A percentile compares a stretch with the other conserved stretches of the same genome.
These are phyloP conservation scores for Talaromyces sp. DNA, from an alignment of 2,329 filamentous ascomycete genomes.

Conservation along the genomic window DNA sequence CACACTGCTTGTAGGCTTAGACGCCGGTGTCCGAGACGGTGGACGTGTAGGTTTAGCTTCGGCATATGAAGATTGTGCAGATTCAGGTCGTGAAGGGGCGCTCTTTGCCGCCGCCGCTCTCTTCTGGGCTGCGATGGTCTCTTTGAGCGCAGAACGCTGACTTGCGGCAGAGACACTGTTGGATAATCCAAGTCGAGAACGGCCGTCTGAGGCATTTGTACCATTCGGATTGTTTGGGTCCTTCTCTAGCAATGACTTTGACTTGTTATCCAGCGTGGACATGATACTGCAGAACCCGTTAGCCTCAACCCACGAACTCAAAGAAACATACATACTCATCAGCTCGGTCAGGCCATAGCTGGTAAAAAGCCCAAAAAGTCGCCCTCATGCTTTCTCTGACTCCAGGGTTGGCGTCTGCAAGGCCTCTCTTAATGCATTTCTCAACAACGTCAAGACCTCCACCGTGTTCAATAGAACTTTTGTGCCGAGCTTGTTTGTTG, in stretches of 20 bases:
- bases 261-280: constrained; percentile 68
- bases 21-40: constrained; percentile 23
- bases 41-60: constrained; percentile 36
- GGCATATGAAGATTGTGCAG: constrained; percentile 51
- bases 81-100: constrained; percentile 51
- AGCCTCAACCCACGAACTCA: constrained; percentile 13
- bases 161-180: constrained; percentile 16
- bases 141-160: constrained; percentile 59
- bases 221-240: constrained; percentile 63
- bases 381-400: constrained; percentile 81
- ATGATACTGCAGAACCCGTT: constrained; percentile 57
- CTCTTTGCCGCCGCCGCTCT: constrained; percentile 42
- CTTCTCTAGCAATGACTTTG: constrained; percentile 74
- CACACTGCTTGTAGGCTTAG: constrained; percentile 19
- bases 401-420: constrained; percentile 83
- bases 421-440: constrained; percentile 81
- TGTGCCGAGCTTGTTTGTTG: constrained; percentile 69
- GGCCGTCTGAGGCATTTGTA: constrained; percentile 11
- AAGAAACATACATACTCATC: constrained; percentile 54
- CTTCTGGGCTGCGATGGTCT: constrained; percentile 79
- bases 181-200: constrained; percentile 15
- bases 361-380: constrained; percentile 79
- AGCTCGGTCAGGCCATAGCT: constrained; percentile 71
- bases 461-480: constrained; percentile 73
- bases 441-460: constrained; percentile 79